These are phyloP conservation scores for Citropsis articulata DNA, from an alignment of 345 rosid species.

Conservation along the genomic window DNA sequence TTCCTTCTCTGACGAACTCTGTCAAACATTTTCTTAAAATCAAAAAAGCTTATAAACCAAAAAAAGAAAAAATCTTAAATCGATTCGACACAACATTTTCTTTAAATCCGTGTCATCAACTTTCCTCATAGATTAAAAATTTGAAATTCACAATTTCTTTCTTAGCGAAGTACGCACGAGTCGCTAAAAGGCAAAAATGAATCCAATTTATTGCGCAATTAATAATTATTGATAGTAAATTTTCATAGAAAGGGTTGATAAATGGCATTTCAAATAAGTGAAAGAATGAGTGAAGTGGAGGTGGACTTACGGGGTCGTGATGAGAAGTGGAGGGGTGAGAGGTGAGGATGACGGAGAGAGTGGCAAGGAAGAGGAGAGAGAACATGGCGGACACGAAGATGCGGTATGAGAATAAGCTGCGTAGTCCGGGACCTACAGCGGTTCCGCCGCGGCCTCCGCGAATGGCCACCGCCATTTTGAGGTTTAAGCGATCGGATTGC, in stretches of 20 bases:
- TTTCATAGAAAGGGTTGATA: no score
- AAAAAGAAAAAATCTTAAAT: not conserved
- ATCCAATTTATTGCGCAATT: no score
- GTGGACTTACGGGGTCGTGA: constrained; percentile 46
- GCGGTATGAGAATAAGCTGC: constrained; percentile 70
- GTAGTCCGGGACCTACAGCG: constrained; percentile 47
- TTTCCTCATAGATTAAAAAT: not conserved
- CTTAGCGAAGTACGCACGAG: no score
- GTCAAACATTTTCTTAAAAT: not conserved
- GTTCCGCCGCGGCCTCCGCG: constrained; percentile 66
- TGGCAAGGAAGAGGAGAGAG: constrained; percentile 71
- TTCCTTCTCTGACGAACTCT: not conserved
- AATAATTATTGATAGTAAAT: no score
- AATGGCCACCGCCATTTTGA: constrained; percentile 70
- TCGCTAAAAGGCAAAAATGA: no score
- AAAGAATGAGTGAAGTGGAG: not conserved
- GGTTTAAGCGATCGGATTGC: not conserved
- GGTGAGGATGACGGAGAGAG: constrained; percentile 72
- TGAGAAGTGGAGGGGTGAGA: constrained; percentile 41
- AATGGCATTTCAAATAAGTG: no score
- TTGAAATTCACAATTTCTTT: no score
- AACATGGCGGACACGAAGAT: constrained; percentile 84
- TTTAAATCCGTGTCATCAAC: not conserved
- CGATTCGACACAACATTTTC: not conserved
- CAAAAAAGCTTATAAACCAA: not conserved